Percentiles rank a stretch among this genome's conserved stretches.
Evolutionary conservation across 345 rosid genomes (phyloP).

Genomic region (Hibiscus syriacus): DNA sequence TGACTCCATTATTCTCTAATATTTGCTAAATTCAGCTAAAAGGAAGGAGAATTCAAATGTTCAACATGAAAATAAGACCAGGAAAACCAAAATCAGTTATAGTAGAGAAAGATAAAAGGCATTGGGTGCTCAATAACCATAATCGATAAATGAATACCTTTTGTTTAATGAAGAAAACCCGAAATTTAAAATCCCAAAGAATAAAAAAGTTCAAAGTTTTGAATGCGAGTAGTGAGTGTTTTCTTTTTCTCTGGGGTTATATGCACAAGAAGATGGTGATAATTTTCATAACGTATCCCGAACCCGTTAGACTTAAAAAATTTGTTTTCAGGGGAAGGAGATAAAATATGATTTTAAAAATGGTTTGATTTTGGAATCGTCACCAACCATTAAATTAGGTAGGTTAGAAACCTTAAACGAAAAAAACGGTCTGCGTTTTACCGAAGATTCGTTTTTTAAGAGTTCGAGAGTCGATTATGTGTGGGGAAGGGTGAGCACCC

Average conservation of each 20-base stretch:
- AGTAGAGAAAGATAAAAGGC: not conserved
- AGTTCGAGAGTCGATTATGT: too few relatives aligned
- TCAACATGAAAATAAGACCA: not conserved
- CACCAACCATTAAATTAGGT: too few relatives aligned
- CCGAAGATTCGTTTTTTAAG: too few relatives aligned
- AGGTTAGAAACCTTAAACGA: too few relatives aligned
- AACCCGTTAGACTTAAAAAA: too few relatives aligned
- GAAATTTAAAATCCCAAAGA: not conserved
- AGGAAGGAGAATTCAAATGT: not conserved
- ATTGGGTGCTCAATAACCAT: slow-evolving; percentile 8
- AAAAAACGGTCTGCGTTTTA: too few relatives aligned
- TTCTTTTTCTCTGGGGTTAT: slow-evolving; percentile 14
- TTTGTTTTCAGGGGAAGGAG: too few relatives aligned
- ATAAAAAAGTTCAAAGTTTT: not conserved
- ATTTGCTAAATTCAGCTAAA: not conserved
- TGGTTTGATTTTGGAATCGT: too few relatives aligned
- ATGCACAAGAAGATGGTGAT: slow-evolving; percentile 11
- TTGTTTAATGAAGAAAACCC: slow-evolving; percentile 8
- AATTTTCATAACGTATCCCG: too few relatives aligned
- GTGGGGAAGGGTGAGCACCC: too few relatives aligned
- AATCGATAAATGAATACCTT: slow-evolving; percentile 7
- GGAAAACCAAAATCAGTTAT: not conserved
- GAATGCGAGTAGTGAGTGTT: too few relatives aligned
- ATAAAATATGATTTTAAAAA: too few relatives aligned
- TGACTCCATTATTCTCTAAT: not conserved